Evolutionary conservation across 805 yeast species (phyloP), one percentile per base, ranked within the genome.

Genomic region (Suhomyces faveliae): DNA sequence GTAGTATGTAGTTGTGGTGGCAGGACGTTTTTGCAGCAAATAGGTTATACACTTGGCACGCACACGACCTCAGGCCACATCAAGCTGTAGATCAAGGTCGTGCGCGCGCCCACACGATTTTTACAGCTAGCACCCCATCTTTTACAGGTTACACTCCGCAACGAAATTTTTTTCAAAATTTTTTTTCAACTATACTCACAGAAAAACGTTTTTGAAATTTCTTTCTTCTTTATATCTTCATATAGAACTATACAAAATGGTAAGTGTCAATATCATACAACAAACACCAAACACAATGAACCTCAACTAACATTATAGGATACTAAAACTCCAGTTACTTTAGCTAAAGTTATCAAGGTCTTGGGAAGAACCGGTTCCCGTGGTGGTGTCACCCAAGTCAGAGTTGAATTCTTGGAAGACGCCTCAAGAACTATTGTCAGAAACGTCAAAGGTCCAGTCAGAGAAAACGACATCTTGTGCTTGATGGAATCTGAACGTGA

Each of bases 291-390:
- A n/a, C n/a, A 27, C 29, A 53, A 22, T 15, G 42, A 17, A 37
- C 46, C 19, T 21, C 17, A 35, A 35, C 46, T 43, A 43, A 35
- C 40, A 12, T 21, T 33, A 56, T 57, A 56, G 83, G 83, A 78
- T 68, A 71, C 81, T 60, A 80, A 84, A 79, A 84, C 89, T 78
- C 96, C 96, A 76, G 97, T 92, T 72, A 94, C 96, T 83, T 89
- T 92, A 79, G 99, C 98, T 76, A 92, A 92, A 85, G 99, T 92
- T 74, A 89, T 90, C 80, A 94, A 92, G 84, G 98, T 92, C 78
- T 85, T 92, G 79, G 98, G 98, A 77, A 92, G 99, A 82, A 92
- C 99, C 86, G 99, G 99, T 77, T 92, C 99, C 76, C 92, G 98
- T 83, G 98, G 98, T 87, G 97, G 97, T 84, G 96, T 89, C 78